Evolutionary conservation across 2,329 filamentous ascomycete species (phyloP).

Genomic region (Coleophoma eucalyptorum): DNA sequence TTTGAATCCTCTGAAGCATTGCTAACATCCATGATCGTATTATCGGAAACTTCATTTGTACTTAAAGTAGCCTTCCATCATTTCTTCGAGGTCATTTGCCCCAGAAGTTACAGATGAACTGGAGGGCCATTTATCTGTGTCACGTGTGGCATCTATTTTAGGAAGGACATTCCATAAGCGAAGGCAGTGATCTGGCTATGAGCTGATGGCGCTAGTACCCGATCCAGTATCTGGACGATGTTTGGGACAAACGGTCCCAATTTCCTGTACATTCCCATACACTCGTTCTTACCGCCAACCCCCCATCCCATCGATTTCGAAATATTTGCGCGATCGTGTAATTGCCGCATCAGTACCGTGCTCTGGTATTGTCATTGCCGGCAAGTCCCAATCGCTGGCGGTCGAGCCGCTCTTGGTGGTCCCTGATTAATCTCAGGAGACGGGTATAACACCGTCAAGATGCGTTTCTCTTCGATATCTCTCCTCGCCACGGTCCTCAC

Average conservation of each 20-base stretch:
- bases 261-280: too few species aligned
- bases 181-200: neutral
- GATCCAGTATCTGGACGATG: conserved; percentile 2
- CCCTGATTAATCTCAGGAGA: conserved; percentile 12
- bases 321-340: too few species aligned
- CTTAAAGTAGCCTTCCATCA: neutral
- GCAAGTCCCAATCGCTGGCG: too few species aligned
- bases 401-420: neutral
- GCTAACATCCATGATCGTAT: too few species aligned
- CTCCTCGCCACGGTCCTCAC: conserved; percentile 20
- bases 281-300: too few species aligned
- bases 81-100: neutral
- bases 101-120: neutral
- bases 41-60: too few species aligned
- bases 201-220: conserved; percentile 2
- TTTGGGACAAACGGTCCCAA: conserved; percentile 3
- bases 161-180: neutral
- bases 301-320: too few species aligned
- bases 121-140: neutral
- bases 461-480: conserved; percentile 24
- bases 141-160: neutral
- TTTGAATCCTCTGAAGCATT: too few species aligned
- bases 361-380: too few species aligned
- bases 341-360: too few species aligned
- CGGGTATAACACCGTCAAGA: conserved; percentile 15